Conservation (phyloP, 2,329 filamentous ascomycete genomes). For the Colletotrichum godetiae region DNA sequence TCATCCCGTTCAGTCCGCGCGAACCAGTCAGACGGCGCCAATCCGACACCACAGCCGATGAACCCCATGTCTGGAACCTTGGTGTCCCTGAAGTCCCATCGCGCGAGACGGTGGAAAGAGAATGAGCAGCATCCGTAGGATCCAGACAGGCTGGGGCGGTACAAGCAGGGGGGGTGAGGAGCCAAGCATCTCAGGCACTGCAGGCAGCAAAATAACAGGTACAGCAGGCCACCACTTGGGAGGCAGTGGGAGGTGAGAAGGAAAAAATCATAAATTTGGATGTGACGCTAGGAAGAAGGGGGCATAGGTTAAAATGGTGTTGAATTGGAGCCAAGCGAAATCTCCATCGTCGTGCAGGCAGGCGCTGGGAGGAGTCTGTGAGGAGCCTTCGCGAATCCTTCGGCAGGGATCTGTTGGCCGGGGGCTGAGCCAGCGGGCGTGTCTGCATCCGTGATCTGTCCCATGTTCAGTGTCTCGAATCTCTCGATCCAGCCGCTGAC, state of each 20-base stretch:
- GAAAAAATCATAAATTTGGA: background rate
- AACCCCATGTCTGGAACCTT: background rate
- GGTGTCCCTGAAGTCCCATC: background rate
- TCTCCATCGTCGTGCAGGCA: background rate
- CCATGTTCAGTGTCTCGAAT: background rate
- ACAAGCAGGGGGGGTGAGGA: background rate
- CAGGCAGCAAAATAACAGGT: background rate
- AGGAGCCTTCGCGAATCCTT: slow-evolving; percentile 28
- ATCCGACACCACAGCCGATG: background rate
- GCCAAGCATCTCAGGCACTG: background rate
- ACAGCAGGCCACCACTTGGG: background rate
- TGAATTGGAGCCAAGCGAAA: slow-evolving; percentile 2
- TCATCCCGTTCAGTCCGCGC: background rate
- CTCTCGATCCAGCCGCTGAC: background rate
- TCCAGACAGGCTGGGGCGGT: background rate
- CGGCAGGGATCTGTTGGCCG: slow-evolving; percentile 3
- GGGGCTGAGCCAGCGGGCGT: background rate
- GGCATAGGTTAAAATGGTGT: background rate
- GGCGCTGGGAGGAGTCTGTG: slow-evolving; percentile 1
- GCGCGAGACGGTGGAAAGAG: background rate
- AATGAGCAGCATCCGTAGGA: background rate
- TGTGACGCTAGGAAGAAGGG: slow-evolving; percentile 7
- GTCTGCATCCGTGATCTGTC: background rate
- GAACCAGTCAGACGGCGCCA: background rate
- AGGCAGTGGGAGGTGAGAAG: background rate